A percentile compares a stretch with the other conserved stretches of the same genome.
These are phyloP conservation scores for Globisporangium polare DNA, from an alignment of 352 stramenopile genomes.

Conservation along the genomic window DNA sequence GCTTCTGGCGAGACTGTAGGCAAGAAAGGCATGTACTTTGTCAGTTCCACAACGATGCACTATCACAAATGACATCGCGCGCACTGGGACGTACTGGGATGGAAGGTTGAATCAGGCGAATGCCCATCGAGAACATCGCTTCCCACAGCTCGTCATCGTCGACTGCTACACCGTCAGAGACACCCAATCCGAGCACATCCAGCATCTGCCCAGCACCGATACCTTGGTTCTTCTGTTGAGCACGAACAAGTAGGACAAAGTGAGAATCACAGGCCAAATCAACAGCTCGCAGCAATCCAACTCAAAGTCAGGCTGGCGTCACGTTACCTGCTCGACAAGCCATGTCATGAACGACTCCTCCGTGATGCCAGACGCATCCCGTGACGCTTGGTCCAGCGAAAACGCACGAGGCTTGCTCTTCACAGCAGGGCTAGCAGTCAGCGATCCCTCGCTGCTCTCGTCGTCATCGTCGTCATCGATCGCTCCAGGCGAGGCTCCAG, in stretches of 20 bases:
- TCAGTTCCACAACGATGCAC: not conserved
- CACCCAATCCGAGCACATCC: constrained; percentile 67
- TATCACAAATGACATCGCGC: not conserved
- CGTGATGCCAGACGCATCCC: constrained; percentile 38
- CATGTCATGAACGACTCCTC: constrained; percentile 82
- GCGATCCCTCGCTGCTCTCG: constrained; percentile 3
- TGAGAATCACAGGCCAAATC: not conserved
- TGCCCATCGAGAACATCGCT: constrained; percentile 82
- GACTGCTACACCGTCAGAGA: constrained; percentile 71
- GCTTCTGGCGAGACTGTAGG: constrained; percentile 40
- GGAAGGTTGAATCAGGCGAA: constrained; percentile 68
- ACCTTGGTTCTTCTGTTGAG: constrained; percentile 51
- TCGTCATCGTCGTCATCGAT: constrained; percentile 13
- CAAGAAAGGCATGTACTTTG: not conserved
- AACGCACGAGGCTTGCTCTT: not conserved
- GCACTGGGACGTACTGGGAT: constrained; percentile 37
- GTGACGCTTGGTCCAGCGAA: constrained; percentile 4
- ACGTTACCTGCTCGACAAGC: constrained; percentile 48
- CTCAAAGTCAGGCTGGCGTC: too few relatives aligned
- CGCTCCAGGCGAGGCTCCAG: not conserved
- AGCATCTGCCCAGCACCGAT: constrained; percentile 66
- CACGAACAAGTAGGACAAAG: not conserved
- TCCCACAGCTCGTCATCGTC: constrained; percentile 84
- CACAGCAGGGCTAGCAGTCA: not conserved
- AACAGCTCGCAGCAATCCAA: not conserved